Conservation (phyloP, 805 yeast genomes). For the Sugiyamaella lignohabitans region DNA sequence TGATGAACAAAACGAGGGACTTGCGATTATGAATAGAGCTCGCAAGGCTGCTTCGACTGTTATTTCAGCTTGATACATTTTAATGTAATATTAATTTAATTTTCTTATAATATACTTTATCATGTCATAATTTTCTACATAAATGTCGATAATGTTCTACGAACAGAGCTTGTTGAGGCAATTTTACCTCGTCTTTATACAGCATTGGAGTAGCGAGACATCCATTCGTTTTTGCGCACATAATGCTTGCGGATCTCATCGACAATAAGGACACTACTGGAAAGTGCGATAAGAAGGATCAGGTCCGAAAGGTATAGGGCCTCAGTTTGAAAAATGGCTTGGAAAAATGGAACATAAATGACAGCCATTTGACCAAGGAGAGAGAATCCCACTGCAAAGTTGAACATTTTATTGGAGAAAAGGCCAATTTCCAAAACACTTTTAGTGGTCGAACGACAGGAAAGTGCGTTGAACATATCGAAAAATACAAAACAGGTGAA, state of each 20-base stretch:
- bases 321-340: conserved; percentile 89
- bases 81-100: no score
- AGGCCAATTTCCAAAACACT: conserved; percentile 79
- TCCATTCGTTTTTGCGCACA: conserved; percentile 23
- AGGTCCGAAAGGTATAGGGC: conserved; percentile 70
- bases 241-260: conserved; percentile 73
- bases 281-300: conserved; percentile 49
- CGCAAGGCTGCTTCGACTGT: conserved; percentile 70
- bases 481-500: conserved; percentile 93
- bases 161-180: conserved; percentile 86
- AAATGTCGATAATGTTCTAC: conserved; percentile 33
- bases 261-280: conserved; percentile 76
- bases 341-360: conserved; percentile 89
- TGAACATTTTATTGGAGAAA: conserved; percentile 79
- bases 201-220: conserved; percentile 19
- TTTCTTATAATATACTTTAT: no score
- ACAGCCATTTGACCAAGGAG: conserved; percentile 88
- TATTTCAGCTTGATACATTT: no score
- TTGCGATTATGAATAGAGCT: conserved; percentile 91
- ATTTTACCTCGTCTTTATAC: conserved; percentile 39
- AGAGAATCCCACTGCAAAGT: conserved; percentile 84
- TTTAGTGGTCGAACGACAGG: conserved; percentile 84
- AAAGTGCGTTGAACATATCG: conserved; percentile 94
- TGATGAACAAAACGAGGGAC: conserved; percentile 67
- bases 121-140: background rate